phyloP scores from a whole-genome alignment of 331 rosid species.

The Acacia concinna region DNA sequence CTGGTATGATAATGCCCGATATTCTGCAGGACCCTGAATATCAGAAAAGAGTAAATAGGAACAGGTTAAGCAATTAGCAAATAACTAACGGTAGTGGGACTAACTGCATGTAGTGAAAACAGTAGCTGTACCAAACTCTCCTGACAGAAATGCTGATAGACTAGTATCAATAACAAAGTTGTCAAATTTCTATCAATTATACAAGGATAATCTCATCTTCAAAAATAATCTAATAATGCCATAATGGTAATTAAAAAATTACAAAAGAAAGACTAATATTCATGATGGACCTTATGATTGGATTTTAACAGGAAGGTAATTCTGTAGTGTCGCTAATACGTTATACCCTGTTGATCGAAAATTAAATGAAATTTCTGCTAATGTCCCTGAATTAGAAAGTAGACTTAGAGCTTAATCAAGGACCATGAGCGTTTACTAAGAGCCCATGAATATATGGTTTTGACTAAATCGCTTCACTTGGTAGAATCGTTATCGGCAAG shows the following conservation, averaged over 20 bases:
- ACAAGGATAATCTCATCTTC: conserved; percentile 12
- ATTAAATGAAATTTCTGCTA: conserved; percentile 20
- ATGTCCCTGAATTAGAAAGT: neutral
- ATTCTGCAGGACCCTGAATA: conserved; percentile 39
- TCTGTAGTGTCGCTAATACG: neutral
- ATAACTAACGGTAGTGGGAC: neutral
- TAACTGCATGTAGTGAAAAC: conserved; percentile 24
- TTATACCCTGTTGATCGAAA: neutral
- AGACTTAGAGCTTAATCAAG: conserved; percentile 12
- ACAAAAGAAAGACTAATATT: neutral
- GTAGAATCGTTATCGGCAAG: neutral
- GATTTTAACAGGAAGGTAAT: neutral
- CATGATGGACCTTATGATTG: neutral
- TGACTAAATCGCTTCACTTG: neutral
- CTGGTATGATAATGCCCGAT: conserved; percentile 2
- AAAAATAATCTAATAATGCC: neutral
- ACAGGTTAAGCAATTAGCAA: conserved; percentile 24
- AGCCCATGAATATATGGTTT: conserved; percentile 12
- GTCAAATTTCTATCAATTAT: conserved; percentile 23
- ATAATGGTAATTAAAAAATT: neutral
- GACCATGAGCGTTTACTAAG: conserved; percentile 11
- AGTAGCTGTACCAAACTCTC: conserved; percentile 15
- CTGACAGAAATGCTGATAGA: conserved; percentile 14
- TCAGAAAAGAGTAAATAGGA: conserved; percentile 29
- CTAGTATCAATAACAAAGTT: conserved; percentile 8